Evolutionary conservation across 495 filamentous ascomycete genomes (phyloP).

Genomic region (Penicillium angulare): DNA sequence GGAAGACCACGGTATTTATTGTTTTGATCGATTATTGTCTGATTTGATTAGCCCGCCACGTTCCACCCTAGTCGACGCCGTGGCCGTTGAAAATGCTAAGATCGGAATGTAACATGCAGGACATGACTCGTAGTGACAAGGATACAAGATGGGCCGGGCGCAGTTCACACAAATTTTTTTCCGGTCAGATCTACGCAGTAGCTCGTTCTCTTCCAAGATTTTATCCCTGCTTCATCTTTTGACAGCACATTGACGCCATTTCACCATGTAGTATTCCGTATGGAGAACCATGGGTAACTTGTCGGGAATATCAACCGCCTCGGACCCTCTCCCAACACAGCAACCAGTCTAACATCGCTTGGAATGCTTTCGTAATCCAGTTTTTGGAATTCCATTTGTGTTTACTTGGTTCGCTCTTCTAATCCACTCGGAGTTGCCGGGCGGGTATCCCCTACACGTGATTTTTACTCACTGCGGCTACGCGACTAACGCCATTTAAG

Average conservation of each 20-base stretch:
- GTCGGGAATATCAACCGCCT: too few species aligned
- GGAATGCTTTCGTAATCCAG: too few species aligned
- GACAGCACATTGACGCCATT: too few species aligned
- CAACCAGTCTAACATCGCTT: too few species aligned
- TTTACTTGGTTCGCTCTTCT: background rate
- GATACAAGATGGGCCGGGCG: too few species aligned
- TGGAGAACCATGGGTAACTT: too few species aligned
- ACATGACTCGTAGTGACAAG: conserved; percentile 27
- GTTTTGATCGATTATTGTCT: background rate
- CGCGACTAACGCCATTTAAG: background rate
- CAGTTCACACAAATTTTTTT: background rate
- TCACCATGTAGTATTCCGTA: too few species aligned
- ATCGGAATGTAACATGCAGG: conserved; percentile 18
- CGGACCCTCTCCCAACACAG: too few species aligned
- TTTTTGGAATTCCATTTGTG: background rate
- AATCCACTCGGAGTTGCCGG: background rate
- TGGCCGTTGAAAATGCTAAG: conserved; percentile 14
- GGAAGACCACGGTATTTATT: background rate
- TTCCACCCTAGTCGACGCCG: conserved; percentile 8
- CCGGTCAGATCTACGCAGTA: too few species aligned
- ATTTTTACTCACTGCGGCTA: conserved; percentile 19
- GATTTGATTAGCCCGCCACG: conserved; percentile 7
- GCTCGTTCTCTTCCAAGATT: too few species aligned
- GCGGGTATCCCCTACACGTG: conserved; percentile 14
- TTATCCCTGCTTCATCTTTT: too few species aligned